These are phyloP conservation scores for Biscogniauxia sp. DNA, from an alignment of 2,329 filamentous ascomycete species.

Conservation along the genomic window DNA sequence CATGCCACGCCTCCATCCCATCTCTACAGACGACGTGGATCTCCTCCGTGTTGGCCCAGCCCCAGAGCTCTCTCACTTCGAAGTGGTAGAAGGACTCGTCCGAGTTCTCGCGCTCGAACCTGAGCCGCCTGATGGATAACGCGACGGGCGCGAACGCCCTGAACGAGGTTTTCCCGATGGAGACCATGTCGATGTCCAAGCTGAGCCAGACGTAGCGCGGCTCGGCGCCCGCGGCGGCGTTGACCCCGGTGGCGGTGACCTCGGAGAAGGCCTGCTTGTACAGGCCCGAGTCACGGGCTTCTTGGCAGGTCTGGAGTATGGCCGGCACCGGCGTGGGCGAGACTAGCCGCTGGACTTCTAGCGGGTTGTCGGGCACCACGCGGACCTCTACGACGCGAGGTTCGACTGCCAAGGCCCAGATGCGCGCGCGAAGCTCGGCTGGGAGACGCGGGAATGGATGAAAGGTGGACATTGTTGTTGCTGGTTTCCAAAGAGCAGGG, in stretches of 20 bases:
- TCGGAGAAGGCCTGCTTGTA: constrained; percentile 16
- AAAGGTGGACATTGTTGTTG: constrained; percentile 10
- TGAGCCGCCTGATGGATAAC: constrained; percentile 10
- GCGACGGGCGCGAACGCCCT: constrained; percentile 6
- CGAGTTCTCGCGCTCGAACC: constrained; percentile 12
- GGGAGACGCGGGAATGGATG: constrained; percentile 13
- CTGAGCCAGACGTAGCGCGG: constrained; percentile 20
- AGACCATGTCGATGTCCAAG: constrained; percentile 19
- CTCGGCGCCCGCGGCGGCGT: neutral
- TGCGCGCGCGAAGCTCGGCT: constrained; percentile 9
- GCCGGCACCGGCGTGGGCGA: constrained; percentile 16
- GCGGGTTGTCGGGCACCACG: constrained; percentile 3
- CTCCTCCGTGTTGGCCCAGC: constrained; percentile 10
- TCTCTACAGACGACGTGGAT: constrained; percentile 11
- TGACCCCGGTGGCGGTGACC: constrained; percentile 8
- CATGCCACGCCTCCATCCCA: constrained; percentile 11
- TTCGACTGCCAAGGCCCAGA: constrained; percentile 11
- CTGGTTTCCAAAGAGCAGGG: constrained; percentile 4
- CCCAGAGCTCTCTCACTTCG: constrained; percentile 1
- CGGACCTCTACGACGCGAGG: constrained; percentile 16
- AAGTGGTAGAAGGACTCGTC: constrained; percentile 10
- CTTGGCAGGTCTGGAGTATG: constrained; percentile 16
- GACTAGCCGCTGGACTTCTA: constrained; percentile 2
- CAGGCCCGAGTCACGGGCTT: constrained; percentile 14
- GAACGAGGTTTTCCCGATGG: constrained; percentile 10